Conservation (phyloP, 2,329 filamentous ascomycete genomes). For the Exserohilum rostratum region DNA sequence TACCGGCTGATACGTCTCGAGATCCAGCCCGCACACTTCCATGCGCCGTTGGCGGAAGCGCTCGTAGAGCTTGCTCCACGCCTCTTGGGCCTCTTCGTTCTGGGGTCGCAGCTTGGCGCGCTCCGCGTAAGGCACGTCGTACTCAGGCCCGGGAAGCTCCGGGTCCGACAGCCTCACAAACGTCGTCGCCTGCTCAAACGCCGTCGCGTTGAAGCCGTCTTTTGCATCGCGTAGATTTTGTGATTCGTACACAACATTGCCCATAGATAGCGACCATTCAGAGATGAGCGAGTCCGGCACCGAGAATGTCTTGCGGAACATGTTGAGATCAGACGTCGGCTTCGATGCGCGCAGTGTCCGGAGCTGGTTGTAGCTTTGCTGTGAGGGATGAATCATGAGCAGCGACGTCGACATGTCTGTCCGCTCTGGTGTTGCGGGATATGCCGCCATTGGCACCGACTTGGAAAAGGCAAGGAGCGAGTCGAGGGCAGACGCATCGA, state of each 20-base stretch:
- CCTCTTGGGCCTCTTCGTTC: slow-evolving; percentile 54
- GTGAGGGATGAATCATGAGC: slow-evolving; percentile 46
- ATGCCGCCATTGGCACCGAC: slow-evolving; percentile 44
- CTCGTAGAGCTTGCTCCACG: slow-evolving; percentile 59
- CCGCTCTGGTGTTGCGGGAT: slow-evolving; percentile 39
- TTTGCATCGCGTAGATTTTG: slow-evolving; percentile 33
- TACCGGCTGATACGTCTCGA: slow-evolving; percentile 51
- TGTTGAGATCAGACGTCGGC: slow-evolving; percentile 38
- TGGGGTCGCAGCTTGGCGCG: slow-evolving; percentile 51
- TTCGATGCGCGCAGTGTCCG: slow-evolving; percentile 33
- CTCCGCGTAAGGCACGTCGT: slow-evolving; percentile 54
- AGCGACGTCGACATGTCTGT: slow-evolving; percentile 47
- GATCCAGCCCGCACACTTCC: slow-evolving; percentile 60
- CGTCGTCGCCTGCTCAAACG: slow-evolving; percentile 51
- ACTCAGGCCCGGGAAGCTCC: slow-evolving; percentile 58
- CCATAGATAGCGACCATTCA: slow-evolving; percentile 47
- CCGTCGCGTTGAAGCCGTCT: slow-evolving; percentile 53
- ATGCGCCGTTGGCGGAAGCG: slow-evolving; percentile 57
- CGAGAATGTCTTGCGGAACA: slow-evolving; percentile 42
- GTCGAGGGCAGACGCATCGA: slow-evolving; percentile 56
- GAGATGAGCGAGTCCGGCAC: slow-evolving; percentile 45
- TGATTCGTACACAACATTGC: slow-evolving; percentile 48
- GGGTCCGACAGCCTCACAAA: slow-evolving; percentile 57
- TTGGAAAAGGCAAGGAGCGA: slow-evolving; percentile 50
- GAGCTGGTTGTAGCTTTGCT: slow-evolving; percentile 39